Conservation (phyloP, 768 basidiomycete genomes). For the Peribolospora kevripleyi region DNA sequence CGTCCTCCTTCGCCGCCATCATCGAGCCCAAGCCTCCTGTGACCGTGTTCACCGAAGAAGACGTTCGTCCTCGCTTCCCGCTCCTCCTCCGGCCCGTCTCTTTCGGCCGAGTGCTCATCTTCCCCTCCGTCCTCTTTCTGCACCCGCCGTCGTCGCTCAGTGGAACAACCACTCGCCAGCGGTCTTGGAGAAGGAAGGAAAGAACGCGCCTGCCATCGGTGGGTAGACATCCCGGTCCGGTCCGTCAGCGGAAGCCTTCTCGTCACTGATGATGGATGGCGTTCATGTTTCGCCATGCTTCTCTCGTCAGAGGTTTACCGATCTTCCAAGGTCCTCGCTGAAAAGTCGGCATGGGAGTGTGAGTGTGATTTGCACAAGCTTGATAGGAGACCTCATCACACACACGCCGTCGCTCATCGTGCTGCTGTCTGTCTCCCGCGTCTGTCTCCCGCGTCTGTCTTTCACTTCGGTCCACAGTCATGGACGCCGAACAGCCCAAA, state of each 20-base stretch:
- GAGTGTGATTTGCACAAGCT: constrained; percentile 22
- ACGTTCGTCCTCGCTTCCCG: too few relatives aligned
- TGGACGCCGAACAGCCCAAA: not conserved
- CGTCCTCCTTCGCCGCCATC: constrained; percentile 33
- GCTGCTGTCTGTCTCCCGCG: not conserved
- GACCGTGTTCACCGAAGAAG: too few relatives aligned
- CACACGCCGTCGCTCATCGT: constrained; percentile 33
- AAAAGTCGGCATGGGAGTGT: constrained; percentile 35
- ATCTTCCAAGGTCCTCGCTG: constrained; percentile 41
- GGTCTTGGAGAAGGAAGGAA: constrained; percentile 29
- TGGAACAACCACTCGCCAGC: constrained; percentile 35
- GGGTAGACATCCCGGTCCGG: not conserved
- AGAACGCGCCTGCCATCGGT: constrained; percentile 19
- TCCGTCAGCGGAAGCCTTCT: constrained; percentile 21
- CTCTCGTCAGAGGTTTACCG: constrained; percentile 20
- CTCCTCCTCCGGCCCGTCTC: too few relatives aligned
- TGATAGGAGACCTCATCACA: constrained; percentile 27
- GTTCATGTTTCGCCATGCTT: too few relatives aligned
- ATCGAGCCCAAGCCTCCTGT: constrained; percentile 5
- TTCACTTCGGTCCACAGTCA: not conserved
- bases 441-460: not conserved
- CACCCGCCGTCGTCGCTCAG: constrained; percentile 23
- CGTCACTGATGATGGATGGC: not conserved
- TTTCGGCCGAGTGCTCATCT: too few relatives aligned
- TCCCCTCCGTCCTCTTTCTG: too few relatives aligned